Percentiles rank a stretch among this genome's conserved stretches.
Evolutionary conservation across 2,329 filamentous ascomycete genomes (phyloP).

Genomic region (Aspergillus alliaceus): DNA sequence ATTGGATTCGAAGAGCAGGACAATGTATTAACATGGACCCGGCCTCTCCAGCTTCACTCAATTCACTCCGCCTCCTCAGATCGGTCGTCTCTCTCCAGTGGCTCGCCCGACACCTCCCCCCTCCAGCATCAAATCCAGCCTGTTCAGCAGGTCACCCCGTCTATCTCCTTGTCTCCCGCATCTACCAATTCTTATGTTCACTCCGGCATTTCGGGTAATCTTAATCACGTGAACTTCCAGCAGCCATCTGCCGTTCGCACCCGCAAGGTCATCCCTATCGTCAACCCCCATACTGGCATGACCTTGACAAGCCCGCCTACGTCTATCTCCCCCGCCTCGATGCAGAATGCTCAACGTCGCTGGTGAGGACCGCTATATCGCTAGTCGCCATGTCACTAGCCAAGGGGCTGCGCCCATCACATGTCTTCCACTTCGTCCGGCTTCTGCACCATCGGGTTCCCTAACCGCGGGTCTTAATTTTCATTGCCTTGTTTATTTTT

Average conservation of each 20-base stretch:
- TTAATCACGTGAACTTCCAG: constrained; percentile 77
- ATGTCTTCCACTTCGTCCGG: constrained; percentile 31
- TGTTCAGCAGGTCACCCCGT: constrained; percentile 71
- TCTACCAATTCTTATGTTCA: constrained; percentile 61
- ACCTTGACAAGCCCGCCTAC: constrained; percentile 85
- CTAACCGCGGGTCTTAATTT: constrained; percentile 38
- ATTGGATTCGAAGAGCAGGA: background rate
- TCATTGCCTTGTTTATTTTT: constrained; percentile 28
- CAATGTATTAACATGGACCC: constrained; percentile 17
- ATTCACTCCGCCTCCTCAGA: constrained; percentile 89
- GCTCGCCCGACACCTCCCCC: constrained; percentile 87
- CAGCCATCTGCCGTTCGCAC: constrained; percentile 86
- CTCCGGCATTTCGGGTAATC: constrained; percentile 64
- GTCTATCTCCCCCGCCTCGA: constrained; percentile 64
- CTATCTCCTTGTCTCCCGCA: constrained; percentile 67
- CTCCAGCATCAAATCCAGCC: constrained; percentile 77
- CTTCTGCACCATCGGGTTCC: constrained; percentile 39
- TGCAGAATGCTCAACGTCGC: constrained; percentile 52
- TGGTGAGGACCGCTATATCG: constrained; percentile 34
- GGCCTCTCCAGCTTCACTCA: constrained; percentile 69
- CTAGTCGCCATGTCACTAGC: constrained; percentile 24
- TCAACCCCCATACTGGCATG: constrained; percentile 90
- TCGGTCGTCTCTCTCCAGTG: constrained; percentile 90
- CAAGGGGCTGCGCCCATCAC: constrained; percentile 28
- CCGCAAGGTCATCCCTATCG: constrained; percentile 95